Percentiles rank a stretch among this genome's conserved stretches.
Evolutionary conservation across 2,329 filamentous ascomycete genomes (phyloP).

Genomic region (Colletotrichum tamarilloi): DNA sequence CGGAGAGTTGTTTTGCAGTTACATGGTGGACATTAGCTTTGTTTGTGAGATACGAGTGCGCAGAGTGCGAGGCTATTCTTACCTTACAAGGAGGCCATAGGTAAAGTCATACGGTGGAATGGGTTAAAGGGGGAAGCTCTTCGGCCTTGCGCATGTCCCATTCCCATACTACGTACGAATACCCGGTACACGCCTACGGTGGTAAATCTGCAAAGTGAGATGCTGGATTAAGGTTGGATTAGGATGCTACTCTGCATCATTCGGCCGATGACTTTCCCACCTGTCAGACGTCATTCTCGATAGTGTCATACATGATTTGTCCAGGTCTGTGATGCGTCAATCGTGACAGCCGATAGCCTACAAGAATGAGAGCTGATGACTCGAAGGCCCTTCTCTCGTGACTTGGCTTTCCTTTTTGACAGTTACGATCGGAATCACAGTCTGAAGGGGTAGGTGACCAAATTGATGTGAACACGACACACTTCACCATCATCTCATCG

Average conservation of each 20-base stretch:
- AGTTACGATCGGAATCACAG: not conserved
- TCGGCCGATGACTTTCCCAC: slow-evolving; percentile 8
- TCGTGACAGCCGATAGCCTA: not conserved
- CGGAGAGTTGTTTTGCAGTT: slow-evolving; percentile 6
- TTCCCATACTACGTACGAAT: not conserved
- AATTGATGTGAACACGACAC: not conserved
- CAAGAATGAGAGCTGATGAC: not conserved
- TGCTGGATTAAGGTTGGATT: not conserved
- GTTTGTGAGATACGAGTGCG: not conserved
- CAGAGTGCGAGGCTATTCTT: too few species aligned
- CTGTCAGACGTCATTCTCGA: slow-evolving; percentile 17
- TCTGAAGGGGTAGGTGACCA: not conserved
- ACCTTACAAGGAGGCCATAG: not conserved
- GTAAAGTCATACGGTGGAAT: not conserved
- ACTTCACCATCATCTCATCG: not conserved
- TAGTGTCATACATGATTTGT: not conserved
- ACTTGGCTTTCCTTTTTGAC: not conserved
- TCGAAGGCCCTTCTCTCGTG: not conserved
- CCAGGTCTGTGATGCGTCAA: not conserved
- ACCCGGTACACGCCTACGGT: too few species aligned
- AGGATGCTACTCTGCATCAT: not conserved
- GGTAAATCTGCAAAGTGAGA: not conserved
- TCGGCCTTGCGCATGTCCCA: not conserved
- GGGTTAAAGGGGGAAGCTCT: not conserved
- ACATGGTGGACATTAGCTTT: not conserved